phyloP scores from a whole-genome alignment of 108 stramenopile genomes.

The Aureococcus anophagefferens region DNA sequence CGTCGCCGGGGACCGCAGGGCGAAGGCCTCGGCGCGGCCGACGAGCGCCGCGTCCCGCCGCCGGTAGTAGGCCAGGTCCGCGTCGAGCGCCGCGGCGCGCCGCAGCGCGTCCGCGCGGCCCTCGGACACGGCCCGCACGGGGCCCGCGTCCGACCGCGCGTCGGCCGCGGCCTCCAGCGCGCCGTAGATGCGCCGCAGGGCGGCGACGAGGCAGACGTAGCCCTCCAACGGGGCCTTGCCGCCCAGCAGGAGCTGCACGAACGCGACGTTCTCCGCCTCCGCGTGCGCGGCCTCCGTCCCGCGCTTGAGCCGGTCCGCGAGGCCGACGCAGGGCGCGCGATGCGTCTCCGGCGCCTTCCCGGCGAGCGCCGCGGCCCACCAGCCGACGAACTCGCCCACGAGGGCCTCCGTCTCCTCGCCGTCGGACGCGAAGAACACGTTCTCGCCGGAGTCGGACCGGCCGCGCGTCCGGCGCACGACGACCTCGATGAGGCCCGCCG shows the following conservation, averaged over 20 bases:
- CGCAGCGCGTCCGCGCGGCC: background rate
- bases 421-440: background rate
- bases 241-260: constrained; percentile 70
- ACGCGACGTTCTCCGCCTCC: constrained; percentile 75
- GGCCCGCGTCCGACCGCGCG: constrained; percentile 29
- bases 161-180: constrained; percentile 57
- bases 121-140: constrained; percentile 17
- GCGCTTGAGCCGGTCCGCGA: constrained; percentile 60
- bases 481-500: background rate
- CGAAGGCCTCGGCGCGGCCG: background rate
- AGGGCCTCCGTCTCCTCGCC: background rate
- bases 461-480: background rate
- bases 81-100: background rate
- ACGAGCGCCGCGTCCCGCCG: background rate
- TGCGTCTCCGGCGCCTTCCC: background rate
- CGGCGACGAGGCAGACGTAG: constrained; percentile 50
- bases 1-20: constrained; percentile 53
- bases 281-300: constrained; percentile 67
- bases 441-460: background rate
- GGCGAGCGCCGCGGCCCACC: background rate
- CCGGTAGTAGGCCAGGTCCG: background rate
- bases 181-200: constrained; percentile 59
- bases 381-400: background rate
- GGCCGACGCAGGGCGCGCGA: too few relatives aligned
- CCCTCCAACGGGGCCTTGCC: constrained; percentile 61